Evolutionary conservation across 2,329 filamentous ascomycete genomes (phyloP).

Genomic region (Lithohypha guttulata): DNA sequence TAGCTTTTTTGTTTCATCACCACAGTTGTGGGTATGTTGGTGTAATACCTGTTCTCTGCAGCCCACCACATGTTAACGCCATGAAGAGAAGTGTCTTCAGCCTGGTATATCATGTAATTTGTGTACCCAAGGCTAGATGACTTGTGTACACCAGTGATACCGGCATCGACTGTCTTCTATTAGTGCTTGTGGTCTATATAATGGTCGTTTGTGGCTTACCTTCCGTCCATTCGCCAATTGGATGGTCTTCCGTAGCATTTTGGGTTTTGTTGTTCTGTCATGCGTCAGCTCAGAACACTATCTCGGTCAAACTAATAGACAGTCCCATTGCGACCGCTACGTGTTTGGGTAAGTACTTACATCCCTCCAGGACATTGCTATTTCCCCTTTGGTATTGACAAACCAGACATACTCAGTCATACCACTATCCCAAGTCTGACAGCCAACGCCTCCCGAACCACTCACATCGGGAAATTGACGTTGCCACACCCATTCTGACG

Average conservation of each 20-base stretch:
- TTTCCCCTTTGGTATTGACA: constrained; percentile 4
- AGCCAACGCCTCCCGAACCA: constrained; percentile 6
- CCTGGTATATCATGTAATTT: constrained; percentile 8
- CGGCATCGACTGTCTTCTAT: constrained; percentile 1
- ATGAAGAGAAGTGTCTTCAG: constrained; percentile 5
- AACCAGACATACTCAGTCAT: constrained; percentile 9
- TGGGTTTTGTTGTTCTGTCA: constrained; percentile 3
- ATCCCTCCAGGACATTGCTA: constrained; percentile 8
- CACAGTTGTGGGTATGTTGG: too few relatives aligned
- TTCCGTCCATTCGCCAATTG: constrained; percentile 6
- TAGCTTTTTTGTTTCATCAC: too few relatives aligned
- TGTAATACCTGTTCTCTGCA: constrained; percentile 10
- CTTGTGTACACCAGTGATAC: constrained; percentile 1
- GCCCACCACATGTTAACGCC: constrained; percentile 8
- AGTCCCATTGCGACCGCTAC: too few relatives aligned
- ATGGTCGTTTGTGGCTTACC: constrained; percentile 2
- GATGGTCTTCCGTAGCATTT: background rate
- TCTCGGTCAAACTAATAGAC: too few relatives aligned
- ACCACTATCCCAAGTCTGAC: constrained; percentile 18
- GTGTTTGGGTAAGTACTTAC: too few relatives aligned
- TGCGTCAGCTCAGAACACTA: too few relatives aligned
- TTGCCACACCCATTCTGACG: background rate
- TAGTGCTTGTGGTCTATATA: background rate
- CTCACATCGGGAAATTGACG: constrained; percentile 4
- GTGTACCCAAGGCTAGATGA: constrained; percentile 8